Percentiles rank a stretch among this genome's conserved stretches.
These are phyloP conservation scores for Erythrobasidium hasegawianum DNA, from an alignment of 1,284 basidiomycete genomes.

Conservation along the genomic window DNA sequence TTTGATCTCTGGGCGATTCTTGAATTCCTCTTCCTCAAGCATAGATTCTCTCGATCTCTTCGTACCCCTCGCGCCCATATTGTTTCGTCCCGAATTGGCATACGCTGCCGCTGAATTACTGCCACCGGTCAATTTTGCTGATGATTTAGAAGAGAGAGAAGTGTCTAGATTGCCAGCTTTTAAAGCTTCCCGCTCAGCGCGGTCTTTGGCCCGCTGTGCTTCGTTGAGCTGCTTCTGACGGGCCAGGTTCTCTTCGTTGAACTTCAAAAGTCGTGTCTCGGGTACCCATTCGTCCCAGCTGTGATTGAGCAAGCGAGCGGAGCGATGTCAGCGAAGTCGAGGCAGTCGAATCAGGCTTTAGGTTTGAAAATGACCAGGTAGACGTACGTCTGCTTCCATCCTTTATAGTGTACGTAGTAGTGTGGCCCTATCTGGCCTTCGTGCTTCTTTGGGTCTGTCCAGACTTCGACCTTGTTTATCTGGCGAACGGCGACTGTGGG, in stretches of 20 bases:
- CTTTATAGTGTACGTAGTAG: slow-evolving; percentile 97
- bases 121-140: not conserved
- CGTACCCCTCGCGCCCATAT: slow-evolving; percentile 33
- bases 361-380: no score
- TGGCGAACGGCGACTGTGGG: slow-evolving; percentile 39
- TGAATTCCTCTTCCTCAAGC: slow-evolving; percentile 51
- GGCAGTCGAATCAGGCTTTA: no score
- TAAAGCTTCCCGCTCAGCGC: slow-evolving; percentile 47
- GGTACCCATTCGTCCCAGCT: slow-evolving; percentile 99
- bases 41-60: slow-evolving; percentile 40
- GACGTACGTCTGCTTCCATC: slow-evolving; percentile 97
- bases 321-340: no score
- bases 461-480: slow-evolving; percentile 74
- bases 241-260: slow-evolving; percentile 77
- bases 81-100: slow-evolving; percentile 1
- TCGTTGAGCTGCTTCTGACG: slow-evolving; percentile 60
- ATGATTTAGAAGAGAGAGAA: slow-evolving; percentile 44
- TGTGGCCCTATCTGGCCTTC: slow-evolving; percentile 69
- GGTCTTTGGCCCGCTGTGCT: slow-evolving; percentile 57
- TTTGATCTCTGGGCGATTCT: slow-evolving; percentile 83
- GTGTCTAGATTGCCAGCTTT: slow-evolving; percentile 40
- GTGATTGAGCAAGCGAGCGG: no score
- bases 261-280: slow-evolving; percentile 73
- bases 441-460: slow-evolving; percentile 66
- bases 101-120: not conserved